phyloP scores from a whole-genome alignment of 2,329 filamentous ascomycete species.

The Xylaria digitata region DNA sequence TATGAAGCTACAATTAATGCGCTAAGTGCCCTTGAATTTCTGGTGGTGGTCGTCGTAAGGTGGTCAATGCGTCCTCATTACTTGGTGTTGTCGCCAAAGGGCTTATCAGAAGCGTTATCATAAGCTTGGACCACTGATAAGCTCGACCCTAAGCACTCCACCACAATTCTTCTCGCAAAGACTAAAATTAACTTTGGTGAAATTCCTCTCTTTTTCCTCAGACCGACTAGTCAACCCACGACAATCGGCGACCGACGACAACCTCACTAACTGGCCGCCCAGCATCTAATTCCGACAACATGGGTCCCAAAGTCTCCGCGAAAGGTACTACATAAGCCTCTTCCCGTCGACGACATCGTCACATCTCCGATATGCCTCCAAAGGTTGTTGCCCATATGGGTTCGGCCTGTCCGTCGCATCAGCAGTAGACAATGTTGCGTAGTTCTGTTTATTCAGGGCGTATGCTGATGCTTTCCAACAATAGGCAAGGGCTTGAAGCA shows the following conservation, averaged over 20 bases:
- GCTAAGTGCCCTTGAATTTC: neutral
- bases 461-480: constrained; percentile 73
- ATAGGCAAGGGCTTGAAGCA: constrained; percentile 80
- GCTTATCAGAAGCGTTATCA: constrained; percentile 33
- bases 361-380: constrained; percentile 30
- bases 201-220: constrained; percentile 28
- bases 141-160: constrained; percentile 36
- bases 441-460: constrained; percentile 73
- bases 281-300: constrained; percentile 46
- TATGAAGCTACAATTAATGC: neutral
- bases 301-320: constrained; percentile 57
- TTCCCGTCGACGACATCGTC: constrained; percentile 30
- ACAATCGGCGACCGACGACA: constrained; percentile 43
- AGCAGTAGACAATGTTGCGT: constrained; percentile 81
- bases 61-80: constrained; percentile 2
- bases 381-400: constrained; percentile 26
- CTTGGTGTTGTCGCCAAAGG: constrained; percentile 4
- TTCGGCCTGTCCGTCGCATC: constrained; percentile 58
- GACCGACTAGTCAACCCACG: constrained; percentile 32
- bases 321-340: constrained; percentile 58
- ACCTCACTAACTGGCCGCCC: constrained; percentile 38
- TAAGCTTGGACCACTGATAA: constrained; percentile 37
- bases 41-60: neutral
- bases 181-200: constrained; percentile 35
- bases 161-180: constrained; percentile 36